These are phyloP conservation scores for Aquilaria agallochum DNA, from an alignment of 441 rosid species.

Conservation along the genomic window DNA sequence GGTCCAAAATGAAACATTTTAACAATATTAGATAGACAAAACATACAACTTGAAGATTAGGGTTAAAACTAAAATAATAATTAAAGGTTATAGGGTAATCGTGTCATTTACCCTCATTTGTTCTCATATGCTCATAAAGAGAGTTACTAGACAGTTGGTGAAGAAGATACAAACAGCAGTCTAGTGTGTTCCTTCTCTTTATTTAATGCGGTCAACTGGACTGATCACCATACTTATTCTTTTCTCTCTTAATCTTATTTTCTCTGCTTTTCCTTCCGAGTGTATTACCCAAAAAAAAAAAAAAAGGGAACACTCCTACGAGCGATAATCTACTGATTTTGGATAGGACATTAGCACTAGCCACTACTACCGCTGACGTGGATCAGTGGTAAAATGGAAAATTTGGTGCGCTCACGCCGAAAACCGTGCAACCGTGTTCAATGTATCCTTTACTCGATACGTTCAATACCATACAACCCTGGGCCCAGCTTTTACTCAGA, in stretches of 20 bases:
- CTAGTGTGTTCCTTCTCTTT: neutral
- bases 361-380: neutral
- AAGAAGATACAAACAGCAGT: neutral
- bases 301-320: no score
- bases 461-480: no score
- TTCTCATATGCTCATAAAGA: neutral
- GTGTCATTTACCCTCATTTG: no score
- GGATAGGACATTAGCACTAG: neutral
- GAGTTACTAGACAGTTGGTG: constrained; percentile 5
- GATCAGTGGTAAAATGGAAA: neutral
- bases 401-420: neutral
- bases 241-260: neutral
- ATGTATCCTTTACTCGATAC: no score
- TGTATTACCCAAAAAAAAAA: neutral
- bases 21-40: no score
- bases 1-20: neutral
- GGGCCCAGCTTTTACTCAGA: no score
- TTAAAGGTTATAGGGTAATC: no score
- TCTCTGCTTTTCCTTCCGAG: neutral
- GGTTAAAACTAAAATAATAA: no score
- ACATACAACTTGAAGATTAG: no score
- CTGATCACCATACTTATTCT: neutral
- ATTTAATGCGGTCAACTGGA: neutral
- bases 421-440: neutral
- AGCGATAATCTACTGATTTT: neutral